Base-by-base conservation (phyloP, 306 rosid species). In the Acacia acuminata region DNA sequence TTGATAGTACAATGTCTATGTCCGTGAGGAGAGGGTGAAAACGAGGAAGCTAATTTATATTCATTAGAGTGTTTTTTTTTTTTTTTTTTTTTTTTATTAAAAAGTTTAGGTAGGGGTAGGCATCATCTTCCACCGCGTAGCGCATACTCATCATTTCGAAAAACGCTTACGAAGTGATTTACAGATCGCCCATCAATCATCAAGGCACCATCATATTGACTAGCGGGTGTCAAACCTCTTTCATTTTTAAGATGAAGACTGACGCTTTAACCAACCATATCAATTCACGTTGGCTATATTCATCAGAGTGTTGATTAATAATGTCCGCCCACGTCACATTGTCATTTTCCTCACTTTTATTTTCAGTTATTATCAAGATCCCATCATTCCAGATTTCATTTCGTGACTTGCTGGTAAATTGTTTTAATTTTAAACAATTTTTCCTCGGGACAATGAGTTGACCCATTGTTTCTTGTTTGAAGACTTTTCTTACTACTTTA, bases 281-380 rank as follows among this genome's bases (percentile, higher is more conserved):
- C n/a, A n/a, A n/a, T n/a, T n/a, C n/a, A n/a, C n/a, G n/a, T n/a
- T n/a, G n/a, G n/a, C n/a, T 2, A 32, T 8, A 36, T 19, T 67
- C 5, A 32, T 65, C 9, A 38, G 24, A 0, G 22, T 38, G 1
- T n/a, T 38, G 38, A 38, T 79, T 53, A 53, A 36, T 69, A 53
- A 36, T 69, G 44, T 55, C 82, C 38, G 69, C 69, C 76, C 17
- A 55, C 64, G 17, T 71, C 71, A 58, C 45, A 43, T 40, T 43
- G 71, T 80, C 72, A 13, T 60, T 71, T 80, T 50, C 77, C 67
- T 79, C 48, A 20, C 83, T 80, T 58, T 80, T 3, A 3, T 58
- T 22, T 30, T 30, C 73, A 65, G 83, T 58, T 71, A 55, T 14
- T 15, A 8, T 47, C 60, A 45, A 53, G 2, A 11, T 10, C 16